phyloP scores from a whole-genome alignment of 306 rosid genomes.

The Vachellia collinsii region DNA sequence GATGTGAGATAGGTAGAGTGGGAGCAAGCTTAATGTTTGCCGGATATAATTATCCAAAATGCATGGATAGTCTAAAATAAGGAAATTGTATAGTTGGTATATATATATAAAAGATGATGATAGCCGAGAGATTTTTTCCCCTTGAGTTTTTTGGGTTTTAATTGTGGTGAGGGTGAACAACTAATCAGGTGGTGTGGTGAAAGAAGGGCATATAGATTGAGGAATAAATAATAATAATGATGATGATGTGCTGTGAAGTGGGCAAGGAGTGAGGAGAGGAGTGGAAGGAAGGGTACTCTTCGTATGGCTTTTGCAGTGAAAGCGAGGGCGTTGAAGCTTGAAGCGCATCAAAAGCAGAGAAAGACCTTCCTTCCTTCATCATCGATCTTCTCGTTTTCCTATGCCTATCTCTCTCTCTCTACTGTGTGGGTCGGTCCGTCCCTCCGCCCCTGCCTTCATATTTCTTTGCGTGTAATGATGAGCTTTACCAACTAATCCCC shows the following conservation, averaged over 20 bases:
- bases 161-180: background rate
- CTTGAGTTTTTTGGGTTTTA: too few relatives aligned
- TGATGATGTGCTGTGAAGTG: background rate
- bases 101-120: conserved; percentile 33
- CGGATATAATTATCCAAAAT: conserved; percentile 47
- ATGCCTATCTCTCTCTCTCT: conserved; percentile 24
- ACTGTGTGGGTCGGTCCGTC: conserved; percentile 21
- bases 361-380: background rate
- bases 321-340: conserved; percentile 39
- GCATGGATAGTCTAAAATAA: conserved; percentile 55
- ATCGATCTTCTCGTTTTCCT: too few relatives aligned
- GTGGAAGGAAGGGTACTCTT: conserved; percentile 33
- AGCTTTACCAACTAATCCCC: background rate
- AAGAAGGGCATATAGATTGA: background rate
- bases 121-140: conserved; percentile 16
- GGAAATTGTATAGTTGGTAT: conserved; percentile 67
- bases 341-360: conserved; percentile 69
- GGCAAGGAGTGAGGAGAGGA: background rate
- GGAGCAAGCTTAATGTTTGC: conserved; percentile 49
- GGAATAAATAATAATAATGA: too few relatives aligned
- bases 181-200: background rate
- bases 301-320: conserved; percentile 51
- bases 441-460: background rate
- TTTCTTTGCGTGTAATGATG: background rate
- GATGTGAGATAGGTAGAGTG: conserved; percentile 60